Evolutionary conservation across 495 filamentous ascomycete genomes (phyloP).

Genomic region (Neurospora sp.): DNA sequence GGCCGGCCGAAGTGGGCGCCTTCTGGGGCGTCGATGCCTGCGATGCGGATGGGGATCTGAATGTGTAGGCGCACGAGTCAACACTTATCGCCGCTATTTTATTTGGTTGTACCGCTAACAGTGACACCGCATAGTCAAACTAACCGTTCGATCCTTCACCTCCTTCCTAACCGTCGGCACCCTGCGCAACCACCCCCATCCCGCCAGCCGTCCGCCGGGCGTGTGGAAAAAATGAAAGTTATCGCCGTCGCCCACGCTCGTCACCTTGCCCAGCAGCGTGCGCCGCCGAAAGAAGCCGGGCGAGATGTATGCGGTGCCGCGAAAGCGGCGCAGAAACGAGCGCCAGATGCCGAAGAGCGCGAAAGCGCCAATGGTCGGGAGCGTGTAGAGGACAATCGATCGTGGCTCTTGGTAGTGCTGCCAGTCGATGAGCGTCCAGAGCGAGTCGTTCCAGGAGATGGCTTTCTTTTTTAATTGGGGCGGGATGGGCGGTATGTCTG

Average conservation of each 20-base stretch:
- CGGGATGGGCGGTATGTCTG: neutral
- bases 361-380: constrained; percentile 59
- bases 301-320: constrained; percentile 59
- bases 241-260: constrained; percentile 92
- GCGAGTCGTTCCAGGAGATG: constrained; percentile 39
- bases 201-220: constrained; percentile 72
- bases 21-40: constrained; percentile 90
- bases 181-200: constrained; percentile 84
- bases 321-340: constrained; percentile 72
- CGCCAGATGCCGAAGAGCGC: constrained; percentile 50
- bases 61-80: constrained; percentile 1
- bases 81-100: neutral
- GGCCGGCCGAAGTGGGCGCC: constrained; percentile 82
- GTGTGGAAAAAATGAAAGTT: constrained; percentile 92
- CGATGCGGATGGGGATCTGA: constrained; percentile 75
- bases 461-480: constrained; percentile 20
- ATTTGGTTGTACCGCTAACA: too few species aligned
- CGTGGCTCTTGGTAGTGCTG: constrained; percentile 54
- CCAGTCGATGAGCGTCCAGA: constrained; percentile 50
- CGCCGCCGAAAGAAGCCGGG: constrained; percentile 58
- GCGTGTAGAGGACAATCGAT: constrained; percentile 41
- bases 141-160: constrained; percentile 67
- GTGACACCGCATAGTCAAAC: constrained; percentile 12
- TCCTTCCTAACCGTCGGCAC: constrained; percentile 58
- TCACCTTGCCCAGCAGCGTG: constrained; percentile 73